Evolutionary conservation across 306 rosid species (phyloP), one percentile per base, ranked within the genome.

Genomic region (Abrus pulchellus): DNA sequence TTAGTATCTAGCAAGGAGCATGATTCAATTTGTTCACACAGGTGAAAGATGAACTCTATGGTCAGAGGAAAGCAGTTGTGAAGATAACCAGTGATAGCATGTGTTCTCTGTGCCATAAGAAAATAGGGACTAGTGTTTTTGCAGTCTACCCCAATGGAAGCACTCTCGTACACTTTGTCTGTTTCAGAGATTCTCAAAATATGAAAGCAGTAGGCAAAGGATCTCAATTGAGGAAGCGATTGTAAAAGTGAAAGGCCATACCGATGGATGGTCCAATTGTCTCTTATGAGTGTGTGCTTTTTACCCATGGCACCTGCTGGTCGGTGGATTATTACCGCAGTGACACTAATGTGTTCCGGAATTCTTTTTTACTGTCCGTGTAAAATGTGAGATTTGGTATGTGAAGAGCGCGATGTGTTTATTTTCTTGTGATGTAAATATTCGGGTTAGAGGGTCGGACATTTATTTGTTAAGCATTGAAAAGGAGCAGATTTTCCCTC

Each of bases 61-160:
- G 81, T 79, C 90, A 96, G 78, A 90, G 98, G 90, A 90, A 93
- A 83, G 77, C 90, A 8, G 90, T 83, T 33, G 90, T 92, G 68
- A 93, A 90, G 90, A 83, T 96, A 62, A 89, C 93, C n/a, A 30
- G 98, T 33, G 98, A 96, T 54, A 93, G 97, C 90, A 83, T 83
- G 92, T 93, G 98, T 83, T 93, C 99, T 73, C 93, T 96, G 82
- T 93, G 99, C 90, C 88, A 85, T 78, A 96, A 96, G 93, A 96
- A 96, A 85, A 83, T 96, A 71, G 99, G 99, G 72, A 89, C 94
- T 0, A 96, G 99, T 66, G 98, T 93, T 48, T 96, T 96, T 68
- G 99, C 98, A 0, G 97, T 96, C 67, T 93, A 90, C 84, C 98
- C 99, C 9, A 96, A 90, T 7, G 98, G 97, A 75, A 20, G 20